Evolutionary conservation across 208 protist genomes (phyloP), one percentile per base, ranked within the genome.

Genomic region (Leishmania aethiopica): DNA sequence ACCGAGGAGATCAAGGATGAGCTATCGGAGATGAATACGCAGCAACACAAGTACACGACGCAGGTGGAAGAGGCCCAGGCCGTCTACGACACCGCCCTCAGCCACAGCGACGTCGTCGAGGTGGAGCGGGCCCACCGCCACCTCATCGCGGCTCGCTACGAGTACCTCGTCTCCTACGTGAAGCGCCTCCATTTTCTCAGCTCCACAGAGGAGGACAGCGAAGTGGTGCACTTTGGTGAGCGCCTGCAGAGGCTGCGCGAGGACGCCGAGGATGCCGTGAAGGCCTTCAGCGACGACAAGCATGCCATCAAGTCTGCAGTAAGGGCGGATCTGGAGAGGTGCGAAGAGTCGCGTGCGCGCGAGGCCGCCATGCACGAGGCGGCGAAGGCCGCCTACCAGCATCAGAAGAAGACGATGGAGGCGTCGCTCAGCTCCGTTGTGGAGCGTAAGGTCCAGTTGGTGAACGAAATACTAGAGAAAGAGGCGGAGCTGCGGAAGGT

Each of bases 131-230:
- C 90, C 1, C 93, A 96, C 77, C 90, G 92, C 40, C 88, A 93
- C 74, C 87, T 95, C 25, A 96, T 96, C 79, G 88, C 91, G 32
- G 93, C 91, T 11, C 89, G 89, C 75, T 96, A 96, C 82, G 93
- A 96, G 79, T 85, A 88, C 70, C 78, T 92, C 37, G 89, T 90
- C 40, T 84, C 89, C 57, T 87, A 83, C 83, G 91, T 90, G 40
- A 89, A 92, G 79, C 88, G 86, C 51, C 80, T 96, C 67, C 81
- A 88, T 49, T 83, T 87, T 47, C 80, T 96, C 59, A 78, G 78
- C 22, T 75, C 70, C 25, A 81, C 80, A 28, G 83, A 84, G 66
- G 78, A 90, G 67, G 81, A 86, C 53, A 83, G 89, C 55, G 91
- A 94, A 11, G 69, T 89, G 47, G 79, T 79, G 35, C 67, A 66